A percentile compares a stretch with the other conserved stretches of the same genome.
phyloP scores from a whole-genome alignment of 345 rosid species.

The Eucalyptus paniculata region DNA sequence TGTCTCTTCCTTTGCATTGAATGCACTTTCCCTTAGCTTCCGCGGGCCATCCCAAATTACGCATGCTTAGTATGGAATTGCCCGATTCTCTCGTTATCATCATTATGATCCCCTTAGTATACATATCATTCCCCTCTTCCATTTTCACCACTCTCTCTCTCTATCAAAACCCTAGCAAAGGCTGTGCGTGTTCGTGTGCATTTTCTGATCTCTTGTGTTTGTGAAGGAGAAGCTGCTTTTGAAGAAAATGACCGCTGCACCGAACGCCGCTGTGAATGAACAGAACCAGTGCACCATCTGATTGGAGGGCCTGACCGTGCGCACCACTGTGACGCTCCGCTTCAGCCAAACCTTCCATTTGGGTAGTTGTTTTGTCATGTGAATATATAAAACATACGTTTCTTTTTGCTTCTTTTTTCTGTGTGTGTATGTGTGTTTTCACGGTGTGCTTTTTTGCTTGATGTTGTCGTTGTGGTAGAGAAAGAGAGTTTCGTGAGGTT shows the following conservation, averaged over 20 bases:
- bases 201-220: not conserved
- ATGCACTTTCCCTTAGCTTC: not conserved
- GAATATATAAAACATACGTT: not conserved
- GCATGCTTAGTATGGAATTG: not conserved
- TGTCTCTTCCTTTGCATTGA: not conserved
- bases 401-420: not conserved
- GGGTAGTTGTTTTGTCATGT: not conserved
- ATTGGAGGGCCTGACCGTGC: not conserved
- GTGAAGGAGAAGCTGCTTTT: not conserved
- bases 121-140: not conserved
- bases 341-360: not conserved
- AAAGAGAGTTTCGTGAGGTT: not conserved
- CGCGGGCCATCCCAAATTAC: not conserved
- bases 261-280: not conserved
- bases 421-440: not conserved
- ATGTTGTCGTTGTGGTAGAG: not conserved
- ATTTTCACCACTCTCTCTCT: not conserved
- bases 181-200: not conserved
- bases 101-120: not conserved
- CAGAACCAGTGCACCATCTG: not conserved
- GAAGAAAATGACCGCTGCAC: not conserved
- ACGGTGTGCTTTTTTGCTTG: not conserved
- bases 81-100: not conserved
- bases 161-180: not conserved
- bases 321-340: not conserved